Evolutionary conservation across 768 basidiomycete genomes (phyloP).

Genomic region (Phlebiopsis flavidoalba): DNA sequence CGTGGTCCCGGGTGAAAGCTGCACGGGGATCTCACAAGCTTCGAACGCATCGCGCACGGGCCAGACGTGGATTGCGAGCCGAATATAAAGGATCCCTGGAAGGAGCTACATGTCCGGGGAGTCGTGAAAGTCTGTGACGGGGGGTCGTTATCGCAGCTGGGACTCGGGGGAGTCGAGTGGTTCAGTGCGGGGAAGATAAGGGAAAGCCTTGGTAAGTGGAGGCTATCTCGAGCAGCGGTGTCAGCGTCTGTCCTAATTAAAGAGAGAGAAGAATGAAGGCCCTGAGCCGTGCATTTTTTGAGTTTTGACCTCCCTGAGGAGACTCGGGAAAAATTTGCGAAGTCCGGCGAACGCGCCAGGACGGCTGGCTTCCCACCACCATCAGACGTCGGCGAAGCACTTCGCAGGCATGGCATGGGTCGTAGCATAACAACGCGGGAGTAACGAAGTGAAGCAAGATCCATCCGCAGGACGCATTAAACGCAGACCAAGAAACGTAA

Average conservation of each 20-base stretch:
- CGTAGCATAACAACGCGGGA: neutral
- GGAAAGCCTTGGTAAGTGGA: neutral
- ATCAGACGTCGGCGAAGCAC: neutral
- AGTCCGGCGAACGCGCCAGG: slow-evolving; percentile 5
- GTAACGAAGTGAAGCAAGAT: neutral
- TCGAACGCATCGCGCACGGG: slow-evolving; percentile 48
- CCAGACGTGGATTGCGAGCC: slow-evolving; percentile 35
- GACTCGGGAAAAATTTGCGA: slow-evolving; percentile 3
- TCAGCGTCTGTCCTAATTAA: neutral
- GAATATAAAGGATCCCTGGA: slow-evolving; percentile 19
- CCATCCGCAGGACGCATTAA: neutral
- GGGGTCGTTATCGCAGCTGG: slow-evolving; percentile 6
- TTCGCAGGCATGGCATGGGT: neutral
- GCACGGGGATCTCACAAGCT: slow-evolving; percentile 49
- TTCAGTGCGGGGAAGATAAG: neutral
- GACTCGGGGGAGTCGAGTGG: neutral
- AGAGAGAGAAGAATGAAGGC: neutral
- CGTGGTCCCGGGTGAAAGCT: neutral
- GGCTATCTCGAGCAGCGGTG: neutral
- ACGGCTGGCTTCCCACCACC: neutral
- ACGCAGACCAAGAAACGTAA: neutral
- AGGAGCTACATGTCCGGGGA: slow-evolving; percentile 10
- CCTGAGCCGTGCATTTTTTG: neutral
- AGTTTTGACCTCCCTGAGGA: neutral
- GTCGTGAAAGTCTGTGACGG: slow-evolving; percentile 9